Base-by-base conservation (phyloP, 768 basidiomycete species). In the Heimioporus sp. region DNA sequence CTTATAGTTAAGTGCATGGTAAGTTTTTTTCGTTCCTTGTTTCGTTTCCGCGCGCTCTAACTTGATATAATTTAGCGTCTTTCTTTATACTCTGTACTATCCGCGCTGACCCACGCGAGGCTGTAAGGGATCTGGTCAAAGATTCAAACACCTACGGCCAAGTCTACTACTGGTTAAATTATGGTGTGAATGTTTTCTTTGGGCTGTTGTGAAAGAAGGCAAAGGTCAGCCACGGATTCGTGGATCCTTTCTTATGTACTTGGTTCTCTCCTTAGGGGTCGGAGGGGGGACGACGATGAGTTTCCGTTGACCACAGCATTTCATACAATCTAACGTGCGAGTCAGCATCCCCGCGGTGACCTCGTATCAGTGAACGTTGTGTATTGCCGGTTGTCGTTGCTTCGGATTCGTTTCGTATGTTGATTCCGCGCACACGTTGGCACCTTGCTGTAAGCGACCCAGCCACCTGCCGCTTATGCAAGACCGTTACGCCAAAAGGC, bases 181-280 rank as follows among this genome's bases (percentile, higher is more conserved):
- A 59, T 19, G 41, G 52, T 20, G 57, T 59, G 37, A 42, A 52
- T n/a, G 34, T 59, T 19, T 38, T 41, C 2, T 59, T 51, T 21
- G 56, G 58, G n/a, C 19, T 59, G 1, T 32, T 38, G 4, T 59
- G 58, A 3, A 59, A 57, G 58, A 54, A 43, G 40, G 6, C 53
- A 1, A 42, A 44, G 47, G 58, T 50, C 24, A 46, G 32, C 8
- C 32, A 12, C 32, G 32, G 12, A 32, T 12, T 32, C 32, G 32
- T 32, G 8, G 12, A 7, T 32, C 7, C 8, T 32, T 32, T 7
- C 32, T 32, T 32, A 7, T 7, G 7, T 32, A 32, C 32, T n/a
- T n/a, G n/a, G n/a, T n/a, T n/a, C 32, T 32, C 32, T 32, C 12
- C 12, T 12, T 12, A 32, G 32, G 32, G 8, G n/a, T n/a, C n/a